Evolutionary conservation across 1,139 yeast species (phyloP).

Genomic region (Nematodospora anomalae): DNA sequence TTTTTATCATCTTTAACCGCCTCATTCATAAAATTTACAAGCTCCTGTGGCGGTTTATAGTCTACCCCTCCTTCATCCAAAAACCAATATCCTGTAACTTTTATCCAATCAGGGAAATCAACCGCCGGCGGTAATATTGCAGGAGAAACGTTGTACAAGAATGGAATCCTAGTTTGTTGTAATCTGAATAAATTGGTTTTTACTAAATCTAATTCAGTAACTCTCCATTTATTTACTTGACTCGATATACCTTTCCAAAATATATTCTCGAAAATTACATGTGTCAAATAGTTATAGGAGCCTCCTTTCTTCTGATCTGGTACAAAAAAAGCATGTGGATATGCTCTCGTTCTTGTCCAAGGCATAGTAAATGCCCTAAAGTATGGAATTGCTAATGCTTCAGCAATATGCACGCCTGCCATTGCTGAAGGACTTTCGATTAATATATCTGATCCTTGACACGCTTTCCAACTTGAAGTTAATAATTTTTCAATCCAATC

Average conservation of each 20-base stretch:
- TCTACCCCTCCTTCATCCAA: constrained; percentile 62
- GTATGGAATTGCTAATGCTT: constrained; percentile 84
- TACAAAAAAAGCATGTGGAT: constrained; percentile 93
- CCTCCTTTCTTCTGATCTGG: constrained; percentile 95
- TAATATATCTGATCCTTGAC: constrained; percentile 78
- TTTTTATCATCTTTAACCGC: constrained; percentile 66
- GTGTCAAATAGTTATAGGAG: constrained; percentile 86
- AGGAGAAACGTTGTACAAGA: constrained; percentile 85
- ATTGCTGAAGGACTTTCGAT: constrained; percentile 95
- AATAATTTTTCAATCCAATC: constrained; percentile 79
- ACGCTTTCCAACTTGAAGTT: constrained; percentile 76
- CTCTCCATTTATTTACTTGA: constrained; percentile 88
- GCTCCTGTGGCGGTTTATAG: constrained; percentile 64
- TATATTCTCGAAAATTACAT: constrained; percentile 86
- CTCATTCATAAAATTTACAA: constrained; percentile 57
- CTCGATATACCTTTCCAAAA: constrained; percentile 94
- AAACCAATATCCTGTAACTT: constrained; percentile 95
- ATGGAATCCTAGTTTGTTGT: constrained; percentile 82
- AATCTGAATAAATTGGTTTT: constrained; percentile 68
- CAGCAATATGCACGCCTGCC: constrained; percentile 95
- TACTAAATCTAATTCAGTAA: constrained; percentile 58
- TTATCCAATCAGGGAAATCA: constrained; percentile 92
- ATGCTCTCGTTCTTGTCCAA: constrained; percentile 93
- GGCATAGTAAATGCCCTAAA: constrained; percentile 98
- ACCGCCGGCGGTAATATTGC: constrained; percentile 87